Evolutionary conservation across 768 basidiomycete species (phyloP).

Genomic region (Lentinus tigrinus): DNA sequence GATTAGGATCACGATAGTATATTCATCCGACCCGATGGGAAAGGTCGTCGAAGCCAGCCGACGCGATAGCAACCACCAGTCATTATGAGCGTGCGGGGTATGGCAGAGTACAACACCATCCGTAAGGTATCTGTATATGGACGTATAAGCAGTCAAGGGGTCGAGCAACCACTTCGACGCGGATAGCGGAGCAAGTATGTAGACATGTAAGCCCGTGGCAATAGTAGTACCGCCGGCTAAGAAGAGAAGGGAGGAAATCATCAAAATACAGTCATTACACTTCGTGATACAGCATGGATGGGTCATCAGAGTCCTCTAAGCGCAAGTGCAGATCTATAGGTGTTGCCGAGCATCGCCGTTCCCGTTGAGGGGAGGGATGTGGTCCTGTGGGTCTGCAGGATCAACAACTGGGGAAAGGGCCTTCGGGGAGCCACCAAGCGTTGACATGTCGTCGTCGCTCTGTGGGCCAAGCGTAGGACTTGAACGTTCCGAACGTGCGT

Average conservation of each 20-base stretch:
- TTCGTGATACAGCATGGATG: conserved; percentile 6
- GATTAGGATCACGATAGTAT: too few species aligned
- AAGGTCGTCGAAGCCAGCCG: too few species aligned
- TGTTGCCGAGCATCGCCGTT: conserved; percentile 3
- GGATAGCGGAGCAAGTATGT: too few species aligned
- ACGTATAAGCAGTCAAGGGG: too few species aligned
- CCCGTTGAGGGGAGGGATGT: not conserved
- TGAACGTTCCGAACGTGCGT: conserved; percentile 50
- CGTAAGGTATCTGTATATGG: too few species aligned
- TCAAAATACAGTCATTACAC: conserved; percentile 7
- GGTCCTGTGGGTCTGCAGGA: conserved; percentile 21
- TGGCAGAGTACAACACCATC: too few species aligned
- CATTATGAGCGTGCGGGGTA: too few species aligned
- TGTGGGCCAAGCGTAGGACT: conserved; percentile 42
- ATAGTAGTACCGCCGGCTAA: not conserved
- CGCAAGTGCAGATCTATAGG: too few species aligned
- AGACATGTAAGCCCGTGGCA: too few species aligned
- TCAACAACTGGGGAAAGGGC: conserved; percentile 24
- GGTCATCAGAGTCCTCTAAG: not conserved
- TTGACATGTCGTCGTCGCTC: conserved; percentile 44
- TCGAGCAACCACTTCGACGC: too few species aligned
- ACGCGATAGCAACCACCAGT: too few species aligned
- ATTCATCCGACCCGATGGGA: too few species aligned
- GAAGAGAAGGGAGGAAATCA: not conserved
- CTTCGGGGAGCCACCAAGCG: conserved; percentile 37